These are phyloP conservation scores for Lasiosphaeria ovina DNA, from an alignment of 495 filamentous ascomycete species.

Conservation along the genomic window DNA sequence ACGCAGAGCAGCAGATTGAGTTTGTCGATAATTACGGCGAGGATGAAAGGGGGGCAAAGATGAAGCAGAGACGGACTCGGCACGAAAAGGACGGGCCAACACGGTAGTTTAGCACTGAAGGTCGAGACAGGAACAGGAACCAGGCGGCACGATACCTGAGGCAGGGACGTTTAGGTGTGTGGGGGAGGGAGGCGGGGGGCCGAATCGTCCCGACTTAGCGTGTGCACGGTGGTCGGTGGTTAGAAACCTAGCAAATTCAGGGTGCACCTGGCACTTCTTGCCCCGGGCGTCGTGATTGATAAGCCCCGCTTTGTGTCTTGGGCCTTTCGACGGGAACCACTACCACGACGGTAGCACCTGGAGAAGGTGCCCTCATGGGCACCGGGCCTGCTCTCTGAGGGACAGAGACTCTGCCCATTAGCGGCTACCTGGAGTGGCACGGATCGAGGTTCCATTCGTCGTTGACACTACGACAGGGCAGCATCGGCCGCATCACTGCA, in stretches of 20 bases:
- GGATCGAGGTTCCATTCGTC: conserved; percentile 1
- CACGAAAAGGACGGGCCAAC: background rate
- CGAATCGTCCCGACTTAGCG: conserved; percentile 2
- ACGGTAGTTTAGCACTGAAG: background rate
- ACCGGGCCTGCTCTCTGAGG: background rate
- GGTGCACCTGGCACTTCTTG: conserved; percentile 1
- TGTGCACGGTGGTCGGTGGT: conserved; percentile 11
- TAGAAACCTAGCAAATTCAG: conserved; percentile 4
- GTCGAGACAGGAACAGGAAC: conserved; percentile 3
- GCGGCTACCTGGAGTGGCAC: background rate
- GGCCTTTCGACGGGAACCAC: background rate
- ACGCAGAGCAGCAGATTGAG: background rate
- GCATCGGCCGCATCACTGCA: background rate
- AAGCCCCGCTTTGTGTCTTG: background rate
- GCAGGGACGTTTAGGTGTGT: background rate
- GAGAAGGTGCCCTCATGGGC: background rate
- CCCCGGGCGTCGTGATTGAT: background rate
- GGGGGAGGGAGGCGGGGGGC: conserved; percentile 7
- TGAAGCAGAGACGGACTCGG: background rate
- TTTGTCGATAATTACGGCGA: background rate
- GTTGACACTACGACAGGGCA: background rate
- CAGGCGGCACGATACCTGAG: no score
- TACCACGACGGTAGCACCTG: background rate
- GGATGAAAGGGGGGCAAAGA: conserved; percentile 3
- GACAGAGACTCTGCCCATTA: background rate